phyloP scores from a whole-genome alignment of 2,329 filamentous ascomycete genomes.

The Cordyceps javanica region DNA sequence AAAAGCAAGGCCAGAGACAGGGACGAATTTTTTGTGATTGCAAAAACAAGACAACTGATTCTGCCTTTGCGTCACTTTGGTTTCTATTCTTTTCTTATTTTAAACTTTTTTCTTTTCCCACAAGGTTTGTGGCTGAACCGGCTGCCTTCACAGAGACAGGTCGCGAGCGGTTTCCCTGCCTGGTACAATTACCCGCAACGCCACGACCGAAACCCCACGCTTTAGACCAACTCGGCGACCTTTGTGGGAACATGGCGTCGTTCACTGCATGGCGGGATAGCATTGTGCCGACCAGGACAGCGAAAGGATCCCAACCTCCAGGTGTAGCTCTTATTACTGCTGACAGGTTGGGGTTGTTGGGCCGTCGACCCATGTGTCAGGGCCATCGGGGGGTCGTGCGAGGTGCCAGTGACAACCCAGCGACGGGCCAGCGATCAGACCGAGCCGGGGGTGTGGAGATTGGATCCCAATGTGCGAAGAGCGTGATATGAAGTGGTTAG shows the following conservation, averaged over 20 bases:
- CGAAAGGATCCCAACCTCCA: not conserved
- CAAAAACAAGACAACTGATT: not conserved
- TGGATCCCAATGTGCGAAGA: not conserved
- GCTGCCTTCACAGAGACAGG: not conserved
- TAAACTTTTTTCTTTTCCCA: no score
- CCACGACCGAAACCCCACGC: not conserved
- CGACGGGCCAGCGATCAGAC: not conserved
- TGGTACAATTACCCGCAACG: conserved; percentile 1
- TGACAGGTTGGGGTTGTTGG: not conserved
- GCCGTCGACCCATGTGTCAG: not conserved
- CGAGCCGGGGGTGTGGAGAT: not conserved
- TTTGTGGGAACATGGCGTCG: not conserved
- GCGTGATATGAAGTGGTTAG: not conserved
- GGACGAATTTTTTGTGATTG: not conserved
- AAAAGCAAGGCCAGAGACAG: no score
- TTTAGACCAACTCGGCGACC: not conserved
- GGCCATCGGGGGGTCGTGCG: not conserved
- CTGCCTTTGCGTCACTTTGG: no score
- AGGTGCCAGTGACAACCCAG: not conserved
- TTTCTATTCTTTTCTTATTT: not conserved
- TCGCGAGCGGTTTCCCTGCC: not conserved
- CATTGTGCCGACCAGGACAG: not conserved
- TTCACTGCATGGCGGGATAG: not conserved
- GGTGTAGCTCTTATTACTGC: not conserved
- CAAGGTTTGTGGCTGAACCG: not conserved